These are phyloP conservation scores for Populus hybrid DNA, from an alignment of 441 rosid genomes.

Conservation along the genomic window DNA sequence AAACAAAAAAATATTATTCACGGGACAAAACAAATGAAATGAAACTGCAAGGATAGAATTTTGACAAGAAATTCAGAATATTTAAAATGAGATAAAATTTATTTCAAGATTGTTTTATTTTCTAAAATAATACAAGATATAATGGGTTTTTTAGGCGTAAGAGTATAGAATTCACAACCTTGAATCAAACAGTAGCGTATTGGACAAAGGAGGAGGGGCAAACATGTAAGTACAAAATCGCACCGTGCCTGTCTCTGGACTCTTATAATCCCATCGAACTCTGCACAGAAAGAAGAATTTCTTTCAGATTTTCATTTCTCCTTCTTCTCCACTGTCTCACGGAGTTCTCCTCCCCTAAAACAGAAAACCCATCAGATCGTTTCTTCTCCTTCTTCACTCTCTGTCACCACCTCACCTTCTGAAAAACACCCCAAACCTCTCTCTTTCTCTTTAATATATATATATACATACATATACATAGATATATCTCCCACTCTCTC, in stretches of 20 bases:
- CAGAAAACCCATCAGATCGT: not conserved
- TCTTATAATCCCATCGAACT: slow-evolving; percentile 14
- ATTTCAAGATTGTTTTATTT: no score
- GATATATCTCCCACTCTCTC: not conserved
- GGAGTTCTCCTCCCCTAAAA: not conserved
- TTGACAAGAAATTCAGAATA: no score
- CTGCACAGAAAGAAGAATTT: not conserved
- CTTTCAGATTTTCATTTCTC: not conserved
- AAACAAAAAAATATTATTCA: no score
- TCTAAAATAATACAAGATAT: no score
- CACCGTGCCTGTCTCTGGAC: not conserved
- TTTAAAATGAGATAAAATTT: no score
- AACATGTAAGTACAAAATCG: slow-evolving; percentile 8
- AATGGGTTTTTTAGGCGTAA: no score
- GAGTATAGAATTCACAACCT: no score
- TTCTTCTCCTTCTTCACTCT: not conserved
- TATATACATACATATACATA: no score
- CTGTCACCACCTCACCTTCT: not conserved
- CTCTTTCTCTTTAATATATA: not conserved
- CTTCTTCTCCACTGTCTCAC: not conserved
- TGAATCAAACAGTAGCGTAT: no score
- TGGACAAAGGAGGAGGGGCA: slow-evolving; percentile 11
- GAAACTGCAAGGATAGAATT: no score
- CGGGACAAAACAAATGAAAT: no score
- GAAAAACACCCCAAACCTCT: not conserved